Evolutionary conservation across 2,329 filamentous ascomycete genomes (phyloP), one percentile per base, ranked within the genome.

Genomic region (Chaetomiaceae sp.): DNA sequence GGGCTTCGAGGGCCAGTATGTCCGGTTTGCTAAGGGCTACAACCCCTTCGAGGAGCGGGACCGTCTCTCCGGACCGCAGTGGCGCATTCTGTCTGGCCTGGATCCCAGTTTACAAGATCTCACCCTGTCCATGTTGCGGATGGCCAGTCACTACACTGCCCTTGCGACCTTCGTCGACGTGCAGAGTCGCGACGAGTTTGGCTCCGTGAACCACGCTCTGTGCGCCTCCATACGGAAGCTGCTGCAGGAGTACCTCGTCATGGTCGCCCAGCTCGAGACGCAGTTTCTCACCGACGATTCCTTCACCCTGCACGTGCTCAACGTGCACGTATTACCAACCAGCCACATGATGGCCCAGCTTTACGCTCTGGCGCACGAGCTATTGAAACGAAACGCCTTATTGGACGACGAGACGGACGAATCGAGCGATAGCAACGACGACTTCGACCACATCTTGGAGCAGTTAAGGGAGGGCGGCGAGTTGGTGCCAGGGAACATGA

Each of bases 1-100:
- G 90, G 93, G 93, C 19, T 95, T 89, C 54, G 93, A 98, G 67
- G 93, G 93, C n/a, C 89, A 95, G 64, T 97, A 97, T 62, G 86
- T 98, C 51, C 86, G 88, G 45, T 97, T 88, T 62, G 78, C 78
- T 48, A 85, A 88, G 55, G 78, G 79, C 8, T 97, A 95, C 63
- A 83, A 95, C 56, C 88, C 90, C 0, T 71, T 76, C 3, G 81
- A 88, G 42, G 93, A 98, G 68, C 88, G 91, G 59, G 88, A 94
- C 60, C 82, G 90, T 12, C 72, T 98, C 40, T 77, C 84, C 6
- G 93, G 93, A 0, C 93, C 93, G 1, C 70, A 74, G 9, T 97
- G 89, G 67, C 82, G 81, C 53, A 82, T 96, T 51, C 70, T 87
- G 6, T 77, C 86, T 1, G 91, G 91, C 1, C 74, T 98, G 35